Evolutionary conservation across 345 rosid species (phyloP), one percentile per base, ranked within the genome.

Genomic region (Odontarrhena argentea): DNA sequence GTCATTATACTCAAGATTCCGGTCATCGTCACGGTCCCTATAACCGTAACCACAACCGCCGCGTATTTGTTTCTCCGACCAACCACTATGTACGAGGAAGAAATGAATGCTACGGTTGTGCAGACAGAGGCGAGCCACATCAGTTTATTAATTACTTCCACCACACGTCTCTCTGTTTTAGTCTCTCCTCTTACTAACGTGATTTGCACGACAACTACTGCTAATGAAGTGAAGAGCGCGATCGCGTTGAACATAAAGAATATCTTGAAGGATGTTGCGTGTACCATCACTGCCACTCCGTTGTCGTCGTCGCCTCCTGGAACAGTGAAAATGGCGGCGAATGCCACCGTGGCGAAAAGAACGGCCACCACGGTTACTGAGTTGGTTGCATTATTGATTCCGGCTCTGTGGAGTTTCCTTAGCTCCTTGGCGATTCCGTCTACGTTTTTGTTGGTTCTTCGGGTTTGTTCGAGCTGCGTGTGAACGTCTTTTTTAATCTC

Each of bases 61-160:
- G 97, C 95, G 84, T 95, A 91, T 61, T 52, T 47, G 71, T 76
- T 70, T 38, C 60, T 91, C 36, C 84, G 77, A 12, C 99, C 96
- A 6, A 87, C 89, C 48, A 94, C 96, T 56, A 88, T 94, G 63
- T 88, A 91, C 3, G 97, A 81, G 1, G 95, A 84, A 7, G 99
- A 81, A 24, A 84, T 80, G 40, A 88, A 94, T 0, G 96, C 88
- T 34, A 91, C 86, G 0, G 88, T 78, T 30, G 92, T 91, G 84
- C 89, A 91, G 28, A 87, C 91, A 45, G 97, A 88, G 8, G 99
- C 99, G 22, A 94, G 68, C 97, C 99, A 94, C 97, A 91, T 87
- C 63, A 91, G 71, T 74, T 94, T 94, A 66, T 94, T 94, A 65
- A 91, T 94, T 60, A 88, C 83, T 71, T 86, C 87, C 60, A 89